A percentile compares a stretch with the other conserved stretches of the same genome.
phyloP scores from a whole-genome alignment of 75 land plant species.

The Pinus albicaulis region DNA sequence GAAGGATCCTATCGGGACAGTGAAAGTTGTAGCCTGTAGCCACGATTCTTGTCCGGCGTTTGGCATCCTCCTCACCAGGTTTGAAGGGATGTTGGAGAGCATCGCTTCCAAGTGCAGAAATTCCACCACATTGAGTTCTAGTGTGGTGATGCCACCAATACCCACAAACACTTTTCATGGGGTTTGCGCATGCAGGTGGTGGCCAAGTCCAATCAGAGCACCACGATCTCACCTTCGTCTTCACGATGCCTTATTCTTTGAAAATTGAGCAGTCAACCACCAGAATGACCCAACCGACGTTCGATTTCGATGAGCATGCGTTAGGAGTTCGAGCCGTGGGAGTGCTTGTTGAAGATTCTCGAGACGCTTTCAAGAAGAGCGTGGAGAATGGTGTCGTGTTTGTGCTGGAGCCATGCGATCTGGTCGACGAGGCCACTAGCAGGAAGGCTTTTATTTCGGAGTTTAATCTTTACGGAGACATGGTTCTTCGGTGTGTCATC shows the following conservation, averaged over 20 bases:
- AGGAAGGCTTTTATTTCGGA: conserved; percentile 42
- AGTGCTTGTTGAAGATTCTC: conserved; percentile 79
- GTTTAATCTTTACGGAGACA: conserved; percentile 77
- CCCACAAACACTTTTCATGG: conserved; percentile 83
- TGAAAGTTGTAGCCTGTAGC: no score
- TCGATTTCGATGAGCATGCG: conserved; percentile 61
- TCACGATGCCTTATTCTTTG: conserved; percentile 88
- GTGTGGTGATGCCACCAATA: conserved; percentile 78
- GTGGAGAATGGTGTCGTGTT: conserved; percentile 81
- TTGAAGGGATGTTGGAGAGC: no score
- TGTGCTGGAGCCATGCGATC: conserved; percentile 38
- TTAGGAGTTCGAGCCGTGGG: conserved; percentile 86
- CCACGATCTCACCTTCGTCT: conserved; percentile 65
- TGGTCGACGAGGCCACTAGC: conserved; percentile 29
- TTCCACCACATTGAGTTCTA: no score
- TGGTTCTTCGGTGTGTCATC: conserved; percentile 77
- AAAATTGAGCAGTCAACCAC: conserved; percentile 22
- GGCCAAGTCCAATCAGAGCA: no score
- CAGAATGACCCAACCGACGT: conserved; percentile 58
- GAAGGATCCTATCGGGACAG: no score
- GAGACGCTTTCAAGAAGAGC: conserved; percentile 47
- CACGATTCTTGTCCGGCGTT: no score
- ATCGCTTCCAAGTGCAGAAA: no score
- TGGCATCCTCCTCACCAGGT: no score
- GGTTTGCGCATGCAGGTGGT: conserved; percentile 86